Percentiles rank a stretch among this genome's conserved stretches.
These are phyloP conservation scores for Cordyceps javanica DNA, from an alignment of 2,329 filamentous ascomycete genomes.

Conservation along the genomic window DNA sequence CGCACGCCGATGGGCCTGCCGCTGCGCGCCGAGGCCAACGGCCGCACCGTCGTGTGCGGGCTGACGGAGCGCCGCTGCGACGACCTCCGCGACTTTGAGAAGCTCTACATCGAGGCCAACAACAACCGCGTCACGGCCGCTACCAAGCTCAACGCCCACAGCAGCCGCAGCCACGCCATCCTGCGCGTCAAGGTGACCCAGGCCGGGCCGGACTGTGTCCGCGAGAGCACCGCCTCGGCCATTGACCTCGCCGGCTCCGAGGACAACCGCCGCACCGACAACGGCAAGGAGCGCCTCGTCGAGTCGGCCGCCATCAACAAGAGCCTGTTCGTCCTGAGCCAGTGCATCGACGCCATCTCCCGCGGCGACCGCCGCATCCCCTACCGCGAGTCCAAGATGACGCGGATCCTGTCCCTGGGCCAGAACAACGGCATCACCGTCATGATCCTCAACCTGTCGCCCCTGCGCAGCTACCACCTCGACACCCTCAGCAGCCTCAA, in stretches of 20 bases:
- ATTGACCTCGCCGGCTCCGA: conserved; percentile 95
- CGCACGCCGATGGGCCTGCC: conserved; percentile 74
- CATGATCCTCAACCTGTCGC: conserved; percentile 93
- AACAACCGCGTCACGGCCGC: conserved; percentile 82
- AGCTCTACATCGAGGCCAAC: conserved; percentile 85
- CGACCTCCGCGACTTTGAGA: conserved; percentile 84
- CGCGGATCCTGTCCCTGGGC: conserved; percentile 80
- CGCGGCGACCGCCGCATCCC: conserved; percentile 71
- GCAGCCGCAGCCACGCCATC: conserved; percentile 83
- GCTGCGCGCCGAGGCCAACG: conserved; percentile 77
- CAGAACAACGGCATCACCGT: conserved; percentile 94
- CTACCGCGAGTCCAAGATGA: conserved; percentile 96
- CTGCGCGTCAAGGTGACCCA: conserved; percentile 85
- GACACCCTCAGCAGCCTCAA: conserved; percentile 92
- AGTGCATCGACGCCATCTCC: conserved; percentile 92
- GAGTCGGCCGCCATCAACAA: conserved; percentile 98
- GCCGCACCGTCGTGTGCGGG: conserved; percentile 81
- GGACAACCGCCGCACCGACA: conserved; percentile 90
- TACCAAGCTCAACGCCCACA: conserved; percentile 89
- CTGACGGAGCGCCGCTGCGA: conserved; percentile 76
- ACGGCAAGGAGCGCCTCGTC: conserved; percentile 85
- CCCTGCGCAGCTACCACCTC: conserved; percentile 85
- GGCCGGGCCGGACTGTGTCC: conserved; percentile 59
- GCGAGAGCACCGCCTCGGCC: conserved; percentile 79
- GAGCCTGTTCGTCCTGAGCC: conserved; percentile 86